phyloP scores from a whole-genome alignment of 1,284 basidiomycete genomes.

The Papiliotrema nemorosa region DNA sequence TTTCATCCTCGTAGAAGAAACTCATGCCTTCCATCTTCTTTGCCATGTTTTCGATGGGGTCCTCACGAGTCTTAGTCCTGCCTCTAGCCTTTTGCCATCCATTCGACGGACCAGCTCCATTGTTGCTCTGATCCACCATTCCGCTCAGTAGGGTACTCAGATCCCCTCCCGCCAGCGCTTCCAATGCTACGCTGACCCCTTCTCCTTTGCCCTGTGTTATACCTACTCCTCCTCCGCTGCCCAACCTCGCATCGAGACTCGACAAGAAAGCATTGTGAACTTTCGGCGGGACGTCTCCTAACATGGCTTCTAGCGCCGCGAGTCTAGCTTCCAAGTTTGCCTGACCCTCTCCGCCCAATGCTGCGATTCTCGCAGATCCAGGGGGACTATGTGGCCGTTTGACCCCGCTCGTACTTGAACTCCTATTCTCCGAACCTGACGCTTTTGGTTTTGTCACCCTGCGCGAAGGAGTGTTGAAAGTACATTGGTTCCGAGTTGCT shows the following conservation, averaged over 20 bases:
- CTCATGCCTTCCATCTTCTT: constrained; percentile 46
- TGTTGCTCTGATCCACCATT: constrained; percentile 3
- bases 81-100: neutral
- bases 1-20: constrained; percentile 51
- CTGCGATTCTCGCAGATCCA: constrained; percentile 2
- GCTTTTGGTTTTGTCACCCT: constrained; percentile 42
- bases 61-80: constrained; percentile 19
- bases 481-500: constrained; percentile 46
- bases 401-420: constrained; percentile 10
- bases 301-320: constrained; percentile 46
- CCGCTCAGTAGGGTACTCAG: neutral
- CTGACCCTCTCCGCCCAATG: constrained; percentile 17
- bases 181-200: constrained; percentile 34
- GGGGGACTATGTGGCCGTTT: constrained; percentile 21
- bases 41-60: constrained; percentile 35
- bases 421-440: constrained; percentile 4
- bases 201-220: constrained; percentile 37
- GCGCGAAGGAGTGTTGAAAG: constrained; percentile 49
- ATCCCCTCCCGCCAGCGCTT: constrained; percentile 27
- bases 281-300: constrained; percentile 49
- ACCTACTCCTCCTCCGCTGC: constrained; percentile 39
- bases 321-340: constrained; percentile 46
- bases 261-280: constrained; percentile 49
- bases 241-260: constrained; percentile 43
- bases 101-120: neutral